Base-by-base conservation (phyloP, 805 yeast species). In the Peterozyma toletana region DNA sequence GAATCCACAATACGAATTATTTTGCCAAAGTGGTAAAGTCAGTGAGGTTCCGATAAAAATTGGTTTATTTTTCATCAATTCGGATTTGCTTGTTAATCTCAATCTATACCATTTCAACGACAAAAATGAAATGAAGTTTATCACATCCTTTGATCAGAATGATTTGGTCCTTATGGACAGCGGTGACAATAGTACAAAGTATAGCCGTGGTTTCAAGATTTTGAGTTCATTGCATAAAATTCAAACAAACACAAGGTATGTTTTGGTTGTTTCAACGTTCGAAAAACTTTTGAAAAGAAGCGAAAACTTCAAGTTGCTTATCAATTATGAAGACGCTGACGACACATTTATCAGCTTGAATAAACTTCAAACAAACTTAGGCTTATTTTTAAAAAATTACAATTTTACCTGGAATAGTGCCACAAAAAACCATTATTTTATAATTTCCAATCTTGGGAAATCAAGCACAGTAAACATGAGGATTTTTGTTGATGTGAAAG, bases 1-100 rank as follows among this genome's bases (percentile, higher is more conserved):
- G 9, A 82, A 82, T 48, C 87, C 87, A 0, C 86, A 79, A 49
- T 78, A 64, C 47, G 60, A 55, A 30, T 35, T 72, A 40, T 54
- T 49, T 9, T 33, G 71, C 1, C 54, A 55, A 11, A 55, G 60
- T 0, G 33, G 43, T 2, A 45, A 49, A 2, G 44, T 42, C 9
- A 48, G 58, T 2, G 52, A 52, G 10, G 33, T 58, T 2, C 35
- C 52, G 11, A 49, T 63, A 0, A 56, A 50, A 15, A 15, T 47
- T 38, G 48, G 51, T 2, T 51, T 66, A 13, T 52, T 62, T 29
- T 40, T 58, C 3, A 49, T 56, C 1, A 49, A 51, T 13, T 38
- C 53, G 2, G 55, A 66, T 14, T 54, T 75, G 38, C 71, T 70
- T 45, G 50, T 70, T 11, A 75, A 75, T 42, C 42, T 78, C 7